phyloP scores from a whole-genome alignment of 2,329 filamentous ascomycete species.

The Teratosphaeria pseudoeucalypti region DNA sequence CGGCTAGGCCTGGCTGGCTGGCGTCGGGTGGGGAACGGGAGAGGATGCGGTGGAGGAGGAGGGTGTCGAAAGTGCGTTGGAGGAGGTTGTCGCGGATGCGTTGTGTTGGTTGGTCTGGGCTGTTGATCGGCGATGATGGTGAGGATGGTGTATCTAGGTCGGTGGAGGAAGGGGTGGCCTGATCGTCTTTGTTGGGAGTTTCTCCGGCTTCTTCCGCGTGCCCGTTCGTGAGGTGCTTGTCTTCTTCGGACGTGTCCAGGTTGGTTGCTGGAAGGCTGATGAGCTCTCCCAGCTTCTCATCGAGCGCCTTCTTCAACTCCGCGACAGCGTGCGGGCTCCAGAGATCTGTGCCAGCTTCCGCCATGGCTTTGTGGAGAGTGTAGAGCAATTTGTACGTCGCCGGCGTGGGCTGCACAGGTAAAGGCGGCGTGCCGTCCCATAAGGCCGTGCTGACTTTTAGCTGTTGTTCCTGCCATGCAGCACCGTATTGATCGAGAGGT shows the following conservation, averaged over 20 bases:
- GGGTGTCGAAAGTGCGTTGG: slow-evolving; percentile 34
- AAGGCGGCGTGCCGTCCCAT: slow-evolving; percentile 67
- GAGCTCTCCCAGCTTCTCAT: slow-evolving; percentile 39
- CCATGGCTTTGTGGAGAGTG: slow-evolving; percentile 57
- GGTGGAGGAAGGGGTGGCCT: not conserved
- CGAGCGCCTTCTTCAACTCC: slow-evolving; percentile 51
- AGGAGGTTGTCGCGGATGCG: slow-evolving; percentile 11
- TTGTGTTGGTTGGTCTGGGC: not conserved
- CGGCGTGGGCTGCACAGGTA: slow-evolving; percentile 72
- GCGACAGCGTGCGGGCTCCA: slow-evolving; percentile 64
- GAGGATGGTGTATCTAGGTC: not conserved
- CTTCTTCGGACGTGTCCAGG: not conserved
- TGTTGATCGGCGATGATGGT: not conserved
- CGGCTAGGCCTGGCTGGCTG: not conserved
- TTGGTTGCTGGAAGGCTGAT: slow-evolving; percentile 18
- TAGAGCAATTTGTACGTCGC: slow-evolving; percentile 62
- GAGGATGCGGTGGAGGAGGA: slow-evolving; percentile 29
- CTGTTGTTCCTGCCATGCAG: slow-evolving; percentile 35
- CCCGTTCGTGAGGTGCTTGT: slow-evolving; percentile 4
- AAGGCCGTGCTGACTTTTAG: slow-evolving; percentile 32
- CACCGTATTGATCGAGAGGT: not conserved
- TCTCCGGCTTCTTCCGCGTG: slow-evolving; percentile 6
- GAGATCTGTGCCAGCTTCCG: slow-evolving; percentile 59
- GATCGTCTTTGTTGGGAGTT: not conserved
- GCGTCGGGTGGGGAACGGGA: not conserved